phyloP scores from a whole-genome alignment of 192 early-diverging fungal species.

The Podila minutissima region DNA sequence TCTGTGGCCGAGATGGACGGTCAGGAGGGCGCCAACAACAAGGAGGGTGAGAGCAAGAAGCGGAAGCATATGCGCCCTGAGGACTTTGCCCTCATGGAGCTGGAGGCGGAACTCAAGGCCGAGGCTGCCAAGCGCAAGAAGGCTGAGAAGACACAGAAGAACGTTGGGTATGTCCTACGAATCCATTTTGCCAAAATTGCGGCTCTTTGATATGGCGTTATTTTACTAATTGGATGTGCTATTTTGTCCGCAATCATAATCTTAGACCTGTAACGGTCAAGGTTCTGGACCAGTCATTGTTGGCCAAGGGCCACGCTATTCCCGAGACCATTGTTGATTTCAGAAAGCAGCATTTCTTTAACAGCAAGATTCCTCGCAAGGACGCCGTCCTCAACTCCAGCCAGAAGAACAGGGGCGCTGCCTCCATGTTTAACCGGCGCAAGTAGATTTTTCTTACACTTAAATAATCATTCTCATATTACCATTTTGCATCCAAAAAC shows the following conservation, averaged over 20 bases:
- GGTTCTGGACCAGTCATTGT: conserved; percentile 27
- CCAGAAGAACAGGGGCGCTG: conserved; percentile 22
- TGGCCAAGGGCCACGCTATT: conserved; percentile 40
- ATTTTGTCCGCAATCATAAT: not conserved
- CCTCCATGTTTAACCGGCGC: conserved; percentile 22
- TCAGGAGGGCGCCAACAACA: not conserved
- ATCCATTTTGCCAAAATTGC: not conserved
- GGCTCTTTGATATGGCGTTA: not conserved
- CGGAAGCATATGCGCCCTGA: conserved; percentile 45
- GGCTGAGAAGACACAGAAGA: conserved; percentile 41
- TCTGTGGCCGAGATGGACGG: conserved; percentile 36
- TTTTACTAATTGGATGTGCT: not conserved
- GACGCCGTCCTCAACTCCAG: conserved; percentile 28
- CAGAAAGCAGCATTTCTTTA: conserved; percentile 39
- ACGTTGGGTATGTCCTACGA: conserved; percentile 29
- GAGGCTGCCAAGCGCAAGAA: conserved; percentile 38
- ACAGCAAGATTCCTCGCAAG: conserved; percentile 32
- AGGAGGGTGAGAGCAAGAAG: conserved; percentile 19
- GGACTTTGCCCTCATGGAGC: conserved; percentile 47
- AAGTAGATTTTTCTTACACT: conserved; percentile 12
- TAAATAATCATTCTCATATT: too few species aligned
- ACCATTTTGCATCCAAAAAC: too few species aligned
- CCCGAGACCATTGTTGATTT: conserved; percentile 43
- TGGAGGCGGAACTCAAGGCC: conserved; percentile 32
- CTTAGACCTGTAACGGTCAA: conserved; percentile 46